Evolutionary conservation across 768 basidiomycete species (phyloP).

Genomic region (Naganishia randhawae): DNA sequence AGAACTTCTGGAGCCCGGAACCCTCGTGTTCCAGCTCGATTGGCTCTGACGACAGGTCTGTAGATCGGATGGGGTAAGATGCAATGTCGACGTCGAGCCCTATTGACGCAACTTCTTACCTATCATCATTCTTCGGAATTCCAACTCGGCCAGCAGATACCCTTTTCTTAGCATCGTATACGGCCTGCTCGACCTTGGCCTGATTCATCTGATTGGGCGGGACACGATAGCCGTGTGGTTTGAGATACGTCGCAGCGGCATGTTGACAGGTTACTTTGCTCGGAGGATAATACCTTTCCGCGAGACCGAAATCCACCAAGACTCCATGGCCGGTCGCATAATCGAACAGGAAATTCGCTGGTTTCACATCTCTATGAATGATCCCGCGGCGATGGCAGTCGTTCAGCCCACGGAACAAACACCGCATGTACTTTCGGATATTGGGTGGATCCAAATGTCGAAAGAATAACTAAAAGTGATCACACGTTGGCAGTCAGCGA

Average conservation of each 20-base stretch:
- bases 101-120: slow-evolving; percentile 22
- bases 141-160: slow-evolving; percentile 46
- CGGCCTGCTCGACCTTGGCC: slow-evolving; percentile 47
- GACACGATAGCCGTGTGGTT: slow-evolving; percentile 66
- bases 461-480: slow-evolving; percentile 64
- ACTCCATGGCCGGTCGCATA: slow-evolving; percentile 76
- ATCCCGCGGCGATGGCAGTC: slow-evolving; percentile 82
- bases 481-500: neutral
- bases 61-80: neutral
- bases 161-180: slow-evolving; percentile 46
- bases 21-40: slow-evolving; percentile 91
- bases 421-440: slow-evolving; percentile 81
- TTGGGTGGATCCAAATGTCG: slow-evolving; percentile 66
- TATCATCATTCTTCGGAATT: slow-evolving; percentile 45
- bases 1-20: slow-evolving; percentile 96
- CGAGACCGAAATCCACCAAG: slow-evolving; percentile 91
- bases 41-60: slow-evolving; percentile 82
- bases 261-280: slow-evolving; percentile 63
- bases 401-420: slow-evolving; percentile 81
- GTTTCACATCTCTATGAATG: slow-evolving; percentile 96
- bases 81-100: neutral
- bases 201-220: slow-evolving; percentile 54
- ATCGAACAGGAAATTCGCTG: slow-evolving; percentile 94
- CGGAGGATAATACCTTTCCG: slow-evolving; percentile 57
- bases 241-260: slow-evolving; percentile 59